Base-by-base conservation (phyloP, 305 asterid genomes). In the Rubia peregrina region DNA sequence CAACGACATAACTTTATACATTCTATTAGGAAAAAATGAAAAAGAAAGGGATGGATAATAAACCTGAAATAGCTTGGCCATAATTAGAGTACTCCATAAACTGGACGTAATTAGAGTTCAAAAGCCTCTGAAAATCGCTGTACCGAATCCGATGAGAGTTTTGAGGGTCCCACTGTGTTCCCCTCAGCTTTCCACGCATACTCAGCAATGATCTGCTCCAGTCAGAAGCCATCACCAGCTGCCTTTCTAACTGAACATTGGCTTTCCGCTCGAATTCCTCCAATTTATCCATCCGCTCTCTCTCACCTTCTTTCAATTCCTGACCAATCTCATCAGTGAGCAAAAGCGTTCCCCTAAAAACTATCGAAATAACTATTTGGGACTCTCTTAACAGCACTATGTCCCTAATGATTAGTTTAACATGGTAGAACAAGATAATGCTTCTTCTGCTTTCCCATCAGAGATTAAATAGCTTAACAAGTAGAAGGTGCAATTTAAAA, bases 21-120 rank as follows among this genome's bases (percentile, higher is more conserved):
- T 33, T 2, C 38, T 33, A 4, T 33, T 33, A 4, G 38, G 38
- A 33, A 3, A 33, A 33, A 33, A 33, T 2, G 33, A 30, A 30
- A 30, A 30, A n/a, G 30, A 2, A 0, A 2, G 1, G 30, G 30
- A 2, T 1, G 8, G 57, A 51, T 51, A 51, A 1, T 17, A 14
- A 73, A 92, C 98, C 98, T 80, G 98, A 89, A 65, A 94, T 91
- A 6, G 90, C 80, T 85, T 94, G 97, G 44, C 97, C 98, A 70
- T 94, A 94, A 76, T 94, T 94, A 36, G 97, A 82, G 76, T 94
- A 94, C 88, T 94, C 98, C 96, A 94, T 91, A 68, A 87, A 94
- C 69, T 86, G 90, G 60, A 91, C 96, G 81, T 87, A 88, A 77
- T 86, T 89, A 22, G 96, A 86, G 68, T 94, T 86, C 64, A 94